Conservation (phyloP, 805 yeast genomes). For the Lipomyces mesembrius region DNA sequence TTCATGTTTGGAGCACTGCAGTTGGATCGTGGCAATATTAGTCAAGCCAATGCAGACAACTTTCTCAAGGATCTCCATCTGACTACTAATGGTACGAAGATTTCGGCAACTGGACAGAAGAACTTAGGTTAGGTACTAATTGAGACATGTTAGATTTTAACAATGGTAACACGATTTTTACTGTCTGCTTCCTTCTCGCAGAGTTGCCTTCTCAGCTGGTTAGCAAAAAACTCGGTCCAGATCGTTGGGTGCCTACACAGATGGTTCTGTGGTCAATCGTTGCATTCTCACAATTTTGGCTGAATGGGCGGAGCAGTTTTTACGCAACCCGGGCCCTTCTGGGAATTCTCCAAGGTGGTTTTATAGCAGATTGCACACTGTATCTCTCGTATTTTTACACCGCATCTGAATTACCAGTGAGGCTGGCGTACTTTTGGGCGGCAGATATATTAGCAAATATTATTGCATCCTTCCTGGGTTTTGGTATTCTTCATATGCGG, state of each 20-base stretch:
- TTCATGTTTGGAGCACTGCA: conserved; percentile 59
- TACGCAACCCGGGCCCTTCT: conserved; percentile 56
- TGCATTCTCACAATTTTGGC: conserved; percentile 54
- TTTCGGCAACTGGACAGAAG: not conserved
- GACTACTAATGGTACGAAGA: conserved; percentile 50
- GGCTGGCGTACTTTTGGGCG: conserved; percentile 61
- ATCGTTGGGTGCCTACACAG: conserved; percentile 63
- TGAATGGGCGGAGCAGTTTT: conserved; percentile 51
- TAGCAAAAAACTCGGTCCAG: conserved; percentile 64
- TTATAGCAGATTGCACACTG: conserved; percentile 60
- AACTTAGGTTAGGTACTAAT: not conserved
- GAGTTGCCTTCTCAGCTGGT: conserved; percentile 69
- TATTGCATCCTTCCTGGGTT: conserved; percentile 52
- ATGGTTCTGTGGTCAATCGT: conserved; percentile 59
- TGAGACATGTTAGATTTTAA: conserved; percentile 54
- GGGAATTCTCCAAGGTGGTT: conserved; percentile 64
- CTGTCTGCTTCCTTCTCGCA: conserved; percentile 57
- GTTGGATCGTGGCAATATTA: conserved; percentile 59
- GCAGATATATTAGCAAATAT: conserved; percentile 54
- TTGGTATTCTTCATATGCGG: conserved; percentile 56
- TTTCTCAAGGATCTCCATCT: conserved; percentile 55
- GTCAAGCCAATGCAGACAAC: conserved; percentile 61
- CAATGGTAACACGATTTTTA: conserved; percentile 58
- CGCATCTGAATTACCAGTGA: conserved; percentile 56
- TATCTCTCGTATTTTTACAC: conserved; percentile 69